These are phyloP conservation scores for Blumeriella jaapii DNA, from an alignment of 2,329 filamentous ascomycete species.

Conservation along the genomic window DNA sequence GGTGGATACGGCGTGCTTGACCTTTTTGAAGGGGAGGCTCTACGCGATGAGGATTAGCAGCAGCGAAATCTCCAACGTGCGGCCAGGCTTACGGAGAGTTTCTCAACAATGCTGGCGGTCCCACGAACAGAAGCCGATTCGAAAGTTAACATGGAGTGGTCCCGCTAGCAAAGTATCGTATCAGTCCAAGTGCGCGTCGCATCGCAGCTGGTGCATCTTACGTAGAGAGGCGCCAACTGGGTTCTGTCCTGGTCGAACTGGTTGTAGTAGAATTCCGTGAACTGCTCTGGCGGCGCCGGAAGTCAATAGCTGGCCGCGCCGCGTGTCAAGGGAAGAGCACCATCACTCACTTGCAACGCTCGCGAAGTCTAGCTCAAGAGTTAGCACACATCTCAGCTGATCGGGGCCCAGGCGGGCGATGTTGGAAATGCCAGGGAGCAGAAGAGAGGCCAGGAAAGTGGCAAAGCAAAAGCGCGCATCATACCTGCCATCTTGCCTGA, in stretches of 20 bases:
- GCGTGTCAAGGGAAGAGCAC: too few relatives aligned
- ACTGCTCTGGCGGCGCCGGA: slow-evolving; percentile 51
- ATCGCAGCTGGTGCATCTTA: slow-evolving; percentile 36
- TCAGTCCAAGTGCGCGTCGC: slow-evolving; percentile 8
- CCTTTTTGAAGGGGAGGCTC: slow-evolving; percentile 69
- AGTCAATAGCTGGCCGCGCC: neutral
- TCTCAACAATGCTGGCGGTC: slow-evolving; percentile 56
- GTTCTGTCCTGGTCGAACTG: slow-evolving; percentile 68
- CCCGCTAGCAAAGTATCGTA: slow-evolving; percentile 48
- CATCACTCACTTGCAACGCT: slow-evolving; percentile 32
- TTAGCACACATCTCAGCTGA: slow-evolving; percentile 19
- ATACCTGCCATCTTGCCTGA: slow-evolving; percentile 25
- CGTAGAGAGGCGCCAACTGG: slow-evolving; percentile 63
- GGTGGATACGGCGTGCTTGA: slow-evolving; percentile 66
- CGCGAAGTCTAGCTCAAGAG: slow-evolving; percentile 27
- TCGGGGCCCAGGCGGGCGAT: too few relatives aligned
- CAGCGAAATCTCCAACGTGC: neutral
- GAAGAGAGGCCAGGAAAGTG: neutral
- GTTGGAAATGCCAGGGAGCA: too few relatives aligned
- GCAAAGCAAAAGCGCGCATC: slow-evolving; percentile 7
- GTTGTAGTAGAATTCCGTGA: slow-evolving; percentile 84
- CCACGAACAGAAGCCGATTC: slow-evolving; percentile 62
- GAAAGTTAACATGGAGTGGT: slow-evolving; percentile 87
- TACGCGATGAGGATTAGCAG: slow-evolving; percentile 29
- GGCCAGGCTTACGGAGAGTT: slow-evolving; percentile 55